These are phyloP conservation scores for Sphaerulina vaccinii DNA, from an alignment of 2,329 filamentous ascomycete species.

Conservation along the genomic window DNA sequence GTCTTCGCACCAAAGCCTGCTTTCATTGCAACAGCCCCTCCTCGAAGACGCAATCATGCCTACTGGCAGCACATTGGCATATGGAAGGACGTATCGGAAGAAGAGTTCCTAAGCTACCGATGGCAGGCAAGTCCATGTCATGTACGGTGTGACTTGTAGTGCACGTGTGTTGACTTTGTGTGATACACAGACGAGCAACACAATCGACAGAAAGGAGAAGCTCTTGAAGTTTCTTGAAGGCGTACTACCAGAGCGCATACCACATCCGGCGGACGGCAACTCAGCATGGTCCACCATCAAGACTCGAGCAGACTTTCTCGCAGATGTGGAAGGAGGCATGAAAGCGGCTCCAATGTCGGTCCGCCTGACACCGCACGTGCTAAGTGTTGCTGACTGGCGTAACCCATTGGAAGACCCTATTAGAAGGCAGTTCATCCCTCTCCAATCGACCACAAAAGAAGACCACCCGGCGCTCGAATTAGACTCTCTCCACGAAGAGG, in stretches of 20 bases:
- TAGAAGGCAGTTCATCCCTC: constrained; percentile 60
- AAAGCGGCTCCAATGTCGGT: constrained; percentile 59
- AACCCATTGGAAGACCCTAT: constrained; percentile 60
- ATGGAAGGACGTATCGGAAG: constrained; percentile 50
- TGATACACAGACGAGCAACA: constrained; percentile 46
- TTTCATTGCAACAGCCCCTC: not conserved
- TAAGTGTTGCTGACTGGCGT: constrained; percentile 60
- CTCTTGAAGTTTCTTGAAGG: constrained; percentile 51
- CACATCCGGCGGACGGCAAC: constrained; percentile 32
- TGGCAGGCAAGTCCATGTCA: constrained; percentile 52
- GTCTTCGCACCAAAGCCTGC: constrained; percentile 2
- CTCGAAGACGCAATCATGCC: not conserved
- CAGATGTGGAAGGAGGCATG: constrained; percentile 55
- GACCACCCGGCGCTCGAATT: constrained; percentile 57
- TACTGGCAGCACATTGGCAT: constrained; percentile 26
- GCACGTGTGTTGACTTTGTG: constrained; percentile 2
- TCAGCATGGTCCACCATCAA: constrained; percentile 38
- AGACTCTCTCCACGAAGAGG: constrained; percentile 60
- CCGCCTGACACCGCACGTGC: constrained; percentile 59
- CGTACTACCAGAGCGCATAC: constrained; percentile 53
- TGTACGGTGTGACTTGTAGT: constrained; percentile 13
- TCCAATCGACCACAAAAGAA: constrained; percentile 52
- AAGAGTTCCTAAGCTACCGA: constrained; percentile 54
- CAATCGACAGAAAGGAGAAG: constrained; percentile 50
- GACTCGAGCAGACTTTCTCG: constrained; percentile 54